Evolutionary conservation across 2,329 filamentous ascomycete species (phyloP).

Genomic region (Colletotrichum ledebouriae): DNA sequence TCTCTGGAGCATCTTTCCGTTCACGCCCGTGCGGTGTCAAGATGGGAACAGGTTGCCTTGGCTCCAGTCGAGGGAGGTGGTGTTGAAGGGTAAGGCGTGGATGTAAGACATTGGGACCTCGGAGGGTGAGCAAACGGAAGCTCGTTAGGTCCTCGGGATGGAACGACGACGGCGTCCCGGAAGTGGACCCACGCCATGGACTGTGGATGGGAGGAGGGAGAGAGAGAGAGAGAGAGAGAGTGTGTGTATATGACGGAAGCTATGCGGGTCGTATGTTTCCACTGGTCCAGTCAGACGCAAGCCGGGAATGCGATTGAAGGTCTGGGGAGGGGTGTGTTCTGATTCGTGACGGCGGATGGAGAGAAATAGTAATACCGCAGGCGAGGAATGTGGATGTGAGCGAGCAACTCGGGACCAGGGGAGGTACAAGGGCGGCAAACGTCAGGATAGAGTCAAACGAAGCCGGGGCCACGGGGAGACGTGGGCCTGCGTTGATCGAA

Average conservation of each 20-base stretch:
- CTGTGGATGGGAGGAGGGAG: conserved; percentile 19
- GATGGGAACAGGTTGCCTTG: conserved; percentile 34
- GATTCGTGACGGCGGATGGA: conserved; percentile 30
- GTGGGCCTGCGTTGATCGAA: conserved; percentile 28
- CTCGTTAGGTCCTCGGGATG: conserved; percentile 30
- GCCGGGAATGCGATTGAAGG: conserved; percentile 5
- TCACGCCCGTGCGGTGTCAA: conserved; percentile 39
- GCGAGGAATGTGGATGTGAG: conserved; percentile 22
- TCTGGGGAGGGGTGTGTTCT: conserved; percentile 22
- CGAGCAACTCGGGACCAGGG: conserved; percentile 1
- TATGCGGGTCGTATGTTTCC: conserved; percentile 32
- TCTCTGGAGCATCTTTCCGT: conserved; percentile 18
- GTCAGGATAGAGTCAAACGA: conserved; percentile 26
- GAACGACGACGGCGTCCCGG: conserved; percentile 29
- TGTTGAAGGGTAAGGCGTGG: conserved; percentile 31
- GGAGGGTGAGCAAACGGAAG: conserved; percentile 19
- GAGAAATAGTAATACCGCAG: conserved; percentile 3
- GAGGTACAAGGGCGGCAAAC: conserved; percentile 27
- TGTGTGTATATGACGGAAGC: conserved; percentile 33
- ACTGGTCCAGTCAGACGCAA: conserved; percentile 33
- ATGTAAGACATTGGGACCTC: conserved; percentile 22
- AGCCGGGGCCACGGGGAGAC: conserved; percentile 26
- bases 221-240: background rate
- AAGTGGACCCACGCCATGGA: conserved; percentile 17
- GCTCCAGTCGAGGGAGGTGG: conserved; percentile 22